Percentiles rank a stretch among this genome's conserved stretches.
These are phyloP conservation scores for Tremella fuciformis DNA, from an alignment of 768 basidiomycete species.

Conservation along the genomic window DNA sequence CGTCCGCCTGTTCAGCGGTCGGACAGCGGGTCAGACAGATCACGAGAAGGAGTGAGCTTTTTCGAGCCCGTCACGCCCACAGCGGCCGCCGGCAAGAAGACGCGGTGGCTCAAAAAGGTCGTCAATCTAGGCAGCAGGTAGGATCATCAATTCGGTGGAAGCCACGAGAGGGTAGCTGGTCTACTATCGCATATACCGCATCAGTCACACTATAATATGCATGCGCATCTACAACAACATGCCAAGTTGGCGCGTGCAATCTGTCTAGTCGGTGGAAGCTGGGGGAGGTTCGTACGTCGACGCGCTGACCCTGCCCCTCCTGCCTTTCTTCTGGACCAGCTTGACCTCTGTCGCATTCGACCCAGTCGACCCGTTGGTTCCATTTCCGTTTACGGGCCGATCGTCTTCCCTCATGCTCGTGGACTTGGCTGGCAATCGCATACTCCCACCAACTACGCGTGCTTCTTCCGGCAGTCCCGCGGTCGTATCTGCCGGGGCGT, in stretches of 20 bases:
- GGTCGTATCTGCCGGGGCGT: slow-evolving; percentile 8
- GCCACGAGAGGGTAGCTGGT: too few relatives aligned
- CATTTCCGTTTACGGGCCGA: too few relatives aligned
- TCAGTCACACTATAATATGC: too few relatives aligned
- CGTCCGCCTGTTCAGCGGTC: not conserved
- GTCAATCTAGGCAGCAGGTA: slow-evolving; percentile 12
- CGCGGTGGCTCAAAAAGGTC: slow-evolving; percentile 38
- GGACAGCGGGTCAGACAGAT: not conserved
- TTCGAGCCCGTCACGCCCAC: slow-evolving; percentile 39
- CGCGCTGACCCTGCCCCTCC: slow-evolving; percentile 27
- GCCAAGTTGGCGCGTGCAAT: too few relatives aligned
- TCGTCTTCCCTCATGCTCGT: not conserved
- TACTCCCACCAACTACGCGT: slow-evolving; percentile 2
- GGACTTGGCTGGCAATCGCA: slow-evolving; percentile 3
- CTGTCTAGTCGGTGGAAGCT: too few relatives aligned
- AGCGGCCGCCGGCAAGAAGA: slow-evolving; percentile 6
- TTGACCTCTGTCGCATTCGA: not conserved
- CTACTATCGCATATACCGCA: too few relatives aligned
- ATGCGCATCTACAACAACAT: too few relatives aligned
- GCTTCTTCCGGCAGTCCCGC: slow-evolving; percentile 12
- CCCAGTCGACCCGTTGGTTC: not conserved
- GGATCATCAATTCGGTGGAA: too few relatives aligned
- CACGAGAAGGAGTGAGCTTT: slow-evolving; percentile 16
- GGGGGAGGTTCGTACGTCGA: slow-evolving; percentile 26
- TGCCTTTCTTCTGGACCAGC: slow-evolving; percentile 11